Evolutionary conservation across 2,329 filamentous ascomycete species (phyloP).

Genomic region (Drechslera avenae): DNA sequence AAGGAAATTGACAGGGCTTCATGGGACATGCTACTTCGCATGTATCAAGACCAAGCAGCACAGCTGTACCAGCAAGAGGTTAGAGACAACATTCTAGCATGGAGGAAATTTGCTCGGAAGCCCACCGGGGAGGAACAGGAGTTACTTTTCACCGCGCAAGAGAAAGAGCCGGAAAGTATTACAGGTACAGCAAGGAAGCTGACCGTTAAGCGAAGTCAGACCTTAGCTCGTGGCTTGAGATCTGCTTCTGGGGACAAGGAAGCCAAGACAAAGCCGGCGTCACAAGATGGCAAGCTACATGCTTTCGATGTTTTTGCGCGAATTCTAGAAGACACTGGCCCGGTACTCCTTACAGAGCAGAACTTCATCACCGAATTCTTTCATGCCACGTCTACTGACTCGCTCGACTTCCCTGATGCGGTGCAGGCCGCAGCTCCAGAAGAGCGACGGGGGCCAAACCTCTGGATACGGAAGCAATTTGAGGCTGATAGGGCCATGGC

Average conservation of each 20-base stretch:
- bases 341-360: conserved; percentile 88
- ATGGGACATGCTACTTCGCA: conserved; percentile 78
- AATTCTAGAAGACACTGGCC: conserved; percentile 79
- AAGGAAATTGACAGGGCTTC: conserved; percentile 80
- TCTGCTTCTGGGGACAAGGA: conserved; percentile 69
- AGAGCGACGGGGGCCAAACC: conserved; percentile 71
- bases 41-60: conserved; percentile 78
- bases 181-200: conserved; percentile 76
- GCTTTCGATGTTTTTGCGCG: conserved; percentile 82
- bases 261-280: conserved; percentile 60
- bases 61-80: conserved; percentile 83
- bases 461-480: conserved; percentile 76
- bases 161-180: conserved; percentile 81
- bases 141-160: conserved; percentile 85
- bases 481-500: conserved; percentile 88
- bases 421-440: conserved; percentile 70
- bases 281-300: conserved; percentile 67
- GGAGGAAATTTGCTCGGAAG: conserved; percentile 80
- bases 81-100: conserved; percentile 73
- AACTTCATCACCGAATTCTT: conserved; percentile 98
- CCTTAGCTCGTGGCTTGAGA: conserved; percentile 74
- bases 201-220: conserved; percentile 93
- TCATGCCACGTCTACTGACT: conserved; percentile 85
- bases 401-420: conserved; percentile 80
- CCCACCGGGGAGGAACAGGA: conserved; percentile 77